Base-by-base conservation (phyloP, 73 alveolate genomes). In the Loxodes magnus region DNA sequence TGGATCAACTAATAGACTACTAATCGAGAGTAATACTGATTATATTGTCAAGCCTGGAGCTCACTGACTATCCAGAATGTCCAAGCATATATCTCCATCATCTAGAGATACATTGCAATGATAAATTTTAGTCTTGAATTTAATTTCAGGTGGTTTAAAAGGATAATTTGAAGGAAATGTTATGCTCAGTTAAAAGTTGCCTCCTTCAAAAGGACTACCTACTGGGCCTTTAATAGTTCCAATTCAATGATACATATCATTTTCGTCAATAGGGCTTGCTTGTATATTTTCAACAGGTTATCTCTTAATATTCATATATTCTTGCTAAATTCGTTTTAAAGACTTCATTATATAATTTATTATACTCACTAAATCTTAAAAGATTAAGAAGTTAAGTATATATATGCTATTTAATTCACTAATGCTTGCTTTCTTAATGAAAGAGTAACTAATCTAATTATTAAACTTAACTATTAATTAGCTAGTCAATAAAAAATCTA, bases 91-190 rank as follows among this genome's bases (percentile, higher is more conserved):
- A 24, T 17, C 35, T 15, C 71, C 50, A 14, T 33, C 76, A 64
- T 29, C 57, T 17, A n/a, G 69, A 46, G 55, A 48, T 69, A 69
- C 22, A 25, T 69, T 69, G 15, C 59, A 51, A 48, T 69, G 83
- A 48, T 69, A 64, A 35, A 64, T 64, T 12, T 31, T 63, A 16
- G 71, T 69, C 0, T 50, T 22, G 39, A 69, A 69, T 28, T 35
- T 21, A 24, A 69, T 27, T 20, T 46, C 29, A 14, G 83, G 83
- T 6, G 77, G 77, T 52, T 58, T 70, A 31, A 69, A 68, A 35
- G 84, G 90, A 37, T 76, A 76, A 9, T 71, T 69, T 16, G 43
- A 12, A 41, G 84, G 84, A 30, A 76, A 25, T 7, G 17, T 34
- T 23, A 63, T 19, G 15, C 33, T 10, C 42, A 70, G 43, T 14